These are phyloP conservation scores for Pythium oligandrum DNA, from an alignment of 352 stramenopile genomes.

Conservation along the genomic window DNA sequence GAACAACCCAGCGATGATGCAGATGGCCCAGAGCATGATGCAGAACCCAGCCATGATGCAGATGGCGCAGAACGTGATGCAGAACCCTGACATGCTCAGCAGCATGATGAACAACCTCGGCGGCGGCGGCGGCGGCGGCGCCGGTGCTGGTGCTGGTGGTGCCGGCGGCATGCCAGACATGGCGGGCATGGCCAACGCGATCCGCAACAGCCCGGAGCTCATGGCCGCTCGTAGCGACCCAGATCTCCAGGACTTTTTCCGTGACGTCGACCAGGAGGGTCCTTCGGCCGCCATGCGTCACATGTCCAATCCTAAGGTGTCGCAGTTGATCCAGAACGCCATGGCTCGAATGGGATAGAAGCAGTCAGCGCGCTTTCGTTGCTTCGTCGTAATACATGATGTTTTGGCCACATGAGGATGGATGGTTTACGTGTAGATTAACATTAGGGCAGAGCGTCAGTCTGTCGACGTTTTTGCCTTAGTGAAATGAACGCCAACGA, in stretches of 20 bases:
- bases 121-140: conserved; percentile 18
- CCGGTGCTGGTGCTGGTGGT: conserved; percentile 11
- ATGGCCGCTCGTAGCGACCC: conserved; percentile 63
- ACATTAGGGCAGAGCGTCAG: no score
- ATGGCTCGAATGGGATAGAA: conserved; percentile 63
- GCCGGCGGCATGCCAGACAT: conserved; percentile 61
- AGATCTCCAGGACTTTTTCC: conserved; percentile 77
- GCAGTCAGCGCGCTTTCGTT: background rate
- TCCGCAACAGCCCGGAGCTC: conserved; percentile 70
- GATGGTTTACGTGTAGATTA: no score
- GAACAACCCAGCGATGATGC: conserved; percentile 82
- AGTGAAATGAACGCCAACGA: no score
- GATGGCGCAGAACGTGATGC: conserved; percentile 90
- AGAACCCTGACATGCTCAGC: conserved; percentile 77
- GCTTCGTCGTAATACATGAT: no score
- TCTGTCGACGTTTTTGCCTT: no score
- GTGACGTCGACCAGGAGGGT: conserved; percentile 68
- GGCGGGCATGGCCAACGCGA: conserved; percentile 40
- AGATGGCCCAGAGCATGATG: conserved; percentile 89
- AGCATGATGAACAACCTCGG: conserved; percentile 67
- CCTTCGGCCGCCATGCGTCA: conserved; percentile 79
- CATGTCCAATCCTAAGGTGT: conserved; percentile 86
- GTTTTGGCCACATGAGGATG: no score
- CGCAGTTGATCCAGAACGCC: conserved; percentile 68
- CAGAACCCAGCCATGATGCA: conserved; percentile 89